phyloP scores from a whole-genome alignment of 2,329 filamentous ascomycete genomes.

The Colletotrichum aenigma region DNA sequence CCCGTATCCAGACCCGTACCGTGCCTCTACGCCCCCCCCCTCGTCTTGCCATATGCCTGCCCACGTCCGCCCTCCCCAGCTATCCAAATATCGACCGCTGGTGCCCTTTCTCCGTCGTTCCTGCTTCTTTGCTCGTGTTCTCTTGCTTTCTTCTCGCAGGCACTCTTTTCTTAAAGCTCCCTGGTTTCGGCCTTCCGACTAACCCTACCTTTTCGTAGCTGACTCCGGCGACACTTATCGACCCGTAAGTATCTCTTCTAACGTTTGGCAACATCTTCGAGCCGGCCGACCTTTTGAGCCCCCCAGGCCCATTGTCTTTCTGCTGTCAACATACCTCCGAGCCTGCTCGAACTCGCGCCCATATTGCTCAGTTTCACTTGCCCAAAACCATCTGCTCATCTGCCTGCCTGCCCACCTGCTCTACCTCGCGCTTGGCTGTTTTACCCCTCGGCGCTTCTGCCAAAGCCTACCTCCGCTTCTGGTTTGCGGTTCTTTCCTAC shows the following conservation, averaged over 20 bases:
- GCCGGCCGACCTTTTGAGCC: not conserved
- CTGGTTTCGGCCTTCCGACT: conserved; percentile 42
- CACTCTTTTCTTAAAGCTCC: not conserved
- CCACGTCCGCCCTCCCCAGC: conserved; percentile 20
- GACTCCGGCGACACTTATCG: conserved; percentile 66
- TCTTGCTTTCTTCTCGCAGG: conserved; percentile 4
- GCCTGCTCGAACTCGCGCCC: not conserved
- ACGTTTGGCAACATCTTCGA: not conserved
- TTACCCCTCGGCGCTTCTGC: not conserved
- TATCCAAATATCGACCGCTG: conserved; percentile 21
- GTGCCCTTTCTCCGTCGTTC: conserved; percentile 25
- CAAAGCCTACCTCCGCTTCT: not conserved
- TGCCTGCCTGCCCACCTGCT: not conserved
- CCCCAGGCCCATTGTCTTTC: not conserved
- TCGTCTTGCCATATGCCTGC: conserved; percentile 28
- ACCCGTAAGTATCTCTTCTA: conserved; percentile 51
- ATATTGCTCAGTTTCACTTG: not conserved
- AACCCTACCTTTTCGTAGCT: conserved; percentile 45
- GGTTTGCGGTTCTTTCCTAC: not conserved
- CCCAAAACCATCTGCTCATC: not conserved
- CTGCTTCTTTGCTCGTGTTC: conserved; percentile 24
- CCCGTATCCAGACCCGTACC: conserved; percentile 27
- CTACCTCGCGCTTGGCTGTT: not conserved
- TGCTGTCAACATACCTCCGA: not conserved
- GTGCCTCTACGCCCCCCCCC: conserved; percentile 40